phyloP scores from a whole-genome alignment of 768 basidiomycete species.

The Daedaleopsis nitida region DNA sequence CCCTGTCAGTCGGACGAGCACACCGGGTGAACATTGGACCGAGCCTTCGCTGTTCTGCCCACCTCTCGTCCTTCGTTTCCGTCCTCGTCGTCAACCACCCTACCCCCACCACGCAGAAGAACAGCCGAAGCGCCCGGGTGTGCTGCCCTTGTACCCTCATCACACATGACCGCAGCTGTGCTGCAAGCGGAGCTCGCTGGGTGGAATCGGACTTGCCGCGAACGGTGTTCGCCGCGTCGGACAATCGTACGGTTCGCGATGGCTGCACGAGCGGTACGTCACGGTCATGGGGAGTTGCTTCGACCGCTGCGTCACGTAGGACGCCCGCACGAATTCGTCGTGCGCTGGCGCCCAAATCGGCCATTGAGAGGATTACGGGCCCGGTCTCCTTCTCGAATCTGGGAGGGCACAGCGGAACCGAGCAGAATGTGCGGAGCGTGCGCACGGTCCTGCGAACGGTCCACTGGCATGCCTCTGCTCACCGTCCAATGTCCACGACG shows the following conservation, averaged over 20 bases:
- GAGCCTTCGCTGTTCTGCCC: not conserved
- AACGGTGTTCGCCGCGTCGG: too few species aligned
- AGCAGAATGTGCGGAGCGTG: not conserved
- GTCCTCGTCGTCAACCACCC: not conserved
- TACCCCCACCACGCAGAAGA: not conserved
- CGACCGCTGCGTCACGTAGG: not conserved
- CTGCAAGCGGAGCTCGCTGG: too few species aligned
- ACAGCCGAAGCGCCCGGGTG: not conserved
- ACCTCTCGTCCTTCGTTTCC: not conserved
- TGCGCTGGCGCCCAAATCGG: not conserved
- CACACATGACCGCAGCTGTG: not conserved
- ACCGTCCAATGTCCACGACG: not conserved
- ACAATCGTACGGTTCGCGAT: too few species aligned
- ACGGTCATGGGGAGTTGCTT: not conserved
- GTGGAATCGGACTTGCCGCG: too few species aligned
- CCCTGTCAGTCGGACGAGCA: not conserved
- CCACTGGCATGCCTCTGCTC: not conserved
- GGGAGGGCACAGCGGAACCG: not conserved
- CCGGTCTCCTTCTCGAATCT: not conserved
- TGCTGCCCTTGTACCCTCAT: not conserved
- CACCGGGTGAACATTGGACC: not conserved
- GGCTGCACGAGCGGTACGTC: not conserved
- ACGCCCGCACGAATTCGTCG: not conserved
- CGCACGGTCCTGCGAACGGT: not conserved
- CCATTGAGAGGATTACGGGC: not conserved